These are phyloP conservation scores for Rubia yunnanensis DNA, from an alignment of 257 asterid genomes.

Conservation along the genomic window DNA sequence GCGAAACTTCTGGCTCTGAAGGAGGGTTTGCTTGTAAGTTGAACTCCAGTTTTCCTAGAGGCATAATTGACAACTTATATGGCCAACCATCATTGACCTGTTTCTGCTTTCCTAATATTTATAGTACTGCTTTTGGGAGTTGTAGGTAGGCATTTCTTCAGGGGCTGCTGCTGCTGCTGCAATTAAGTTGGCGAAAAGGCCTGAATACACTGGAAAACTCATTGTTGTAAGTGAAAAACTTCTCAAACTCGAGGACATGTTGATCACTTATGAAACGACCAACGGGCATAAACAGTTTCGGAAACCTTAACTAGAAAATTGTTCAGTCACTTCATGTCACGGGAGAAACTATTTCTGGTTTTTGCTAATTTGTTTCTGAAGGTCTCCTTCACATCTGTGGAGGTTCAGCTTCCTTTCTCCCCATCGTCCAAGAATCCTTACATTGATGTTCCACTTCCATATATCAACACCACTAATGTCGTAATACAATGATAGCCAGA, in stretches of 20 bases:
- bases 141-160: conserved; percentile 51
- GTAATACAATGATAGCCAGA: not conserved
- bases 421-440: no score
- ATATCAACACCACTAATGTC: not conserved
- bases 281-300: not conserved
- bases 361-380: not conserved
- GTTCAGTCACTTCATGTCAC: not conserved
- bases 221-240: conserved; percentile 31
- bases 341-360: not conserved
- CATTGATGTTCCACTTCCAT: not conserved
- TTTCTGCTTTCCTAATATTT: not conserved
- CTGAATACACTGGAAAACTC: conserved; percentile 49
- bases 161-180: conserved; percentile 64
- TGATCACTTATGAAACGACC: not conserved
- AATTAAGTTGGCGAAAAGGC: conserved; percentile 35
- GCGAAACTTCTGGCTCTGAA: conserved; percentile 42
- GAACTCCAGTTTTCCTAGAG: not conserved
- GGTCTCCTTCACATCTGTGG: not conserved
- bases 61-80: not conserved
- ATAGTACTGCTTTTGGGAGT: not conserved
- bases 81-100: not conserved
- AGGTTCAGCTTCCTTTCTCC: no score
- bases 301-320: not conserved
- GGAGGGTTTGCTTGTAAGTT: conserved; percentile 43
- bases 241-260: not conserved